Base-by-base conservation (phyloP, 1,139 yeast genomes). In the Candida sp. region DNA sequence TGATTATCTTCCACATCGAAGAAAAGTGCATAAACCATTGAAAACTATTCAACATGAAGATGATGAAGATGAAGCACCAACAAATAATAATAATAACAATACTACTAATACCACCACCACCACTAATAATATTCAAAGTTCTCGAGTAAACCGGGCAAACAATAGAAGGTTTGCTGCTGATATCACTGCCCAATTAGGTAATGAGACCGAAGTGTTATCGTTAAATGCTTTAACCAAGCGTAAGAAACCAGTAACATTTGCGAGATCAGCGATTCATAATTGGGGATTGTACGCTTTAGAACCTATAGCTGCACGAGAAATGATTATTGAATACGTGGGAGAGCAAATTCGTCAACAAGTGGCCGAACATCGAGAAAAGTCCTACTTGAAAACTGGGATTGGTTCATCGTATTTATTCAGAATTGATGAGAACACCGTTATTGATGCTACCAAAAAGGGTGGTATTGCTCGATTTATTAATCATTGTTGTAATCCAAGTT, bases 241-340 rank as follows among this genome's bases (percentile, higher is more conserved):
- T 48, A 89, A 86, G 63, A 93, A 93, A 61, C 96, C 97, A 0
- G 97, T 93, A 9, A 86, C 95, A 15, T 91, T 91, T 72, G 97
- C 98, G 0, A 73, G 99, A 44, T 90, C 98, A 1, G 95, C 97
- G 0, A 93, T 93, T 55, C 99, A 95, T 61, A 90, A 93, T 58
- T 93, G 99, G 99, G 99, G 99, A 0, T 68, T 93, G 40, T 93
- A 90, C 65, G 99, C 99, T 0, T 71, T 88, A 58, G 98, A 93
- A 57, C 96, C 96, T 1, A 93, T 93, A 57, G 87, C 90, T 11
- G 95, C 95, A 1, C 87, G 85, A 53, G 99, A 93, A 64, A 93
- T 93, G 97, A 91, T 93, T 56, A 93, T 95, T 48, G 99, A 95
- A 63, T 93, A 93, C 57, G 98, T 93, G n/a, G 99, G 99, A 30